Conservation (phyloP, 768 basidiomycete genomes). For the Tubosaeta sp. region DNA sequence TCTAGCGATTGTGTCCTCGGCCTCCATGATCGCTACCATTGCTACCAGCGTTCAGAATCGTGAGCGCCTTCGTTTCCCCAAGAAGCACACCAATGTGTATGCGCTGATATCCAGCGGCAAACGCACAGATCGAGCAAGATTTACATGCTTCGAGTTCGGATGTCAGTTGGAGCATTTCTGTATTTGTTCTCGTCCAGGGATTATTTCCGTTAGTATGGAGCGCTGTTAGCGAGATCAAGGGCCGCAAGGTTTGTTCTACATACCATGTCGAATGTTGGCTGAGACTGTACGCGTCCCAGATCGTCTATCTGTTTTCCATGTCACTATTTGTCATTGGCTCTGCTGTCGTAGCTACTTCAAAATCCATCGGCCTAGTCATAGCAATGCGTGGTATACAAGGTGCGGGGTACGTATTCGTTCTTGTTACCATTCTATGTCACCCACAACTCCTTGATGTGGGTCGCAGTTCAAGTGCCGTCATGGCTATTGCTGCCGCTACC, state of each 20-base stretch:
- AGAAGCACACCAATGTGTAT: background rate
- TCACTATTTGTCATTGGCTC: constrained; percentile 53
- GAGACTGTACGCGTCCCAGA: constrained; percentile 25
- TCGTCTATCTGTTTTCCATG: constrained; percentile 54
- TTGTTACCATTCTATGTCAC: background rate
- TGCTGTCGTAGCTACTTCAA: constrained; percentile 53
- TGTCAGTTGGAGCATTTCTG: constrained; percentile 64
- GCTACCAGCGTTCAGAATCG: constrained; percentile 27
- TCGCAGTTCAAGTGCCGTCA: constrained; percentile 58
- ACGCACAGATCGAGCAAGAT: constrained; percentile 56
- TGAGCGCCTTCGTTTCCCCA: constrained; percentile 4
- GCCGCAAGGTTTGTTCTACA: constrained; percentile 50
- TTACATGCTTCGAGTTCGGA: constrained; percentile 57
- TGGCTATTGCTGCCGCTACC: constrained; percentile 72
- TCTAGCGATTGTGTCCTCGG: constrained; percentile 25
- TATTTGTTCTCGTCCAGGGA: constrained; percentile 73
- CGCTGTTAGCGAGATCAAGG: constrained; percentile 70
- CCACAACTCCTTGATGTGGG: background rate
- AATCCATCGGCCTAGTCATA: constrained; percentile 55
- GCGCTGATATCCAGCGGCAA: constrained; percentile 47
- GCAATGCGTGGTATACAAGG: constrained; percentile 67
- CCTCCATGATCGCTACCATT: constrained; percentile 25
- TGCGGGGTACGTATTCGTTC: constrained; percentile 40
- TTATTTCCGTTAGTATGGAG: constrained; percentile 64
- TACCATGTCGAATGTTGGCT: background rate